These are phyloP conservation scores for Ophiocordyceps unilateralis DNA, from an alignment of 2,329 filamentous ascomycete species.

Conservation along the genomic window DNA sequence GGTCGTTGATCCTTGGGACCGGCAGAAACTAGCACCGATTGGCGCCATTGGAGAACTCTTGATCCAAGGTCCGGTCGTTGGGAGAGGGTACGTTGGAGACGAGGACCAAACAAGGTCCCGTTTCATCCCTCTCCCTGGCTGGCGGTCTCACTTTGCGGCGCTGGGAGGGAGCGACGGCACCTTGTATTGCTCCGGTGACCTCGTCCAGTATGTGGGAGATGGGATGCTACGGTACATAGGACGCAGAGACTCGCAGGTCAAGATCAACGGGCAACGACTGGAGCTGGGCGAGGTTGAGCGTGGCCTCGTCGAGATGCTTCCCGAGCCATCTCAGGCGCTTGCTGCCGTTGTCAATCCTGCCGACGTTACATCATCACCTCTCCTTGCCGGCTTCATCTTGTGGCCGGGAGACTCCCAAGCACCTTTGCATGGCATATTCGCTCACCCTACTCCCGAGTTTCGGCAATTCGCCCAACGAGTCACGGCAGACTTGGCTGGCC, in stretches of 20 bases:
- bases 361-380: not conserved
- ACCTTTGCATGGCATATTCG: not conserved
- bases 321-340: not conserved
- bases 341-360: not conserved
- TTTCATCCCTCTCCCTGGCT: slow-evolving; percentile 20
- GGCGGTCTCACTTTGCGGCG: slow-evolving; percentile 15
- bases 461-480: not conserved
- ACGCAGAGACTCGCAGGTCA: slow-evolving; percentile 9
- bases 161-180: not conserved
- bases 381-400: slow-evolving; percentile 1
- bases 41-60: slow-evolving; percentile 15
- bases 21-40: slow-evolving; percentile 8
- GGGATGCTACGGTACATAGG: slow-evolving; percentile 1
- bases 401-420: not conserved
- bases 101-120: slow-evolving; percentile 10
- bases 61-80: slow-evolving; percentile 26
- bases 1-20: slow-evolving; percentile 8
- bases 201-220: slow-evolving; percentile 1
- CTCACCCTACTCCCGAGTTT: not conserved
- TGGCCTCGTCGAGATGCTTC: not conserved
- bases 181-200: slow-evolving; percentile 2
- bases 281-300: slow-evolving; percentile 2
- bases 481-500: not conserved
- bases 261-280: slow-evolving; percentile 28
- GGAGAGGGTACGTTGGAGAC: slow-evolving; percentile 29